Conservation (phyloP, 2,329 filamentous ascomycete species). For the Ilyonectria sp. region DNA sequence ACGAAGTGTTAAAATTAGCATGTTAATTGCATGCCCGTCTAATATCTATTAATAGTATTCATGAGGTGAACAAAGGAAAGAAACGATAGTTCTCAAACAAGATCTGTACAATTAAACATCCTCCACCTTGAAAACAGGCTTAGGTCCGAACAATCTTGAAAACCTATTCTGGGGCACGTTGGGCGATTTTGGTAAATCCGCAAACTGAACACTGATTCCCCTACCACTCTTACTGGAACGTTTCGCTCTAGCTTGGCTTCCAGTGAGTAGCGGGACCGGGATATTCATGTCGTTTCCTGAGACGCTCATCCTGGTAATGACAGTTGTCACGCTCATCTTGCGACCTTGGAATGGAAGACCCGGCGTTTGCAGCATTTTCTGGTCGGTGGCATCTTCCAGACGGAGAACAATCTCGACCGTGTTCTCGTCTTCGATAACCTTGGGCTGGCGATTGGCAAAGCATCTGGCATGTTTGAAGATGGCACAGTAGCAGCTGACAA, state of each 20-base stretch:
- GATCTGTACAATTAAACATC: no score
- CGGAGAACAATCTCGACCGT: conserved; percentile 27
- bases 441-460: conserved; percentile 30
- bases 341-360: neutral
- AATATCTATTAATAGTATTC: no score
- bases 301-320: neutral
- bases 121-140: neutral
- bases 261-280: neutral
- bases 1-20: no score
- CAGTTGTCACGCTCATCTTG: neutral
- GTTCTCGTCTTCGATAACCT: conserved; percentile 26
- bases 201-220: neutral
- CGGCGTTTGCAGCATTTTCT: neutral
- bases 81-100: no score
- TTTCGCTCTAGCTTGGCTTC: neutral
- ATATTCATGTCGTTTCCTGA: neutral
- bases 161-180: neutral
- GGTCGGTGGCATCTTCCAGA: neutral
- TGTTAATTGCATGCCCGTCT: no score
- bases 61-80: no score
- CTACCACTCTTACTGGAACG: neutral
- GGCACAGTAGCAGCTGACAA: conserved; percentile 29
- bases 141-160: neutral
- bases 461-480: conserved; percentile 29
- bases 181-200: neutral